phyloP scores from a whole-genome alignment of 75 land plant species.

The Adiantum capillusveneris region DNA sequence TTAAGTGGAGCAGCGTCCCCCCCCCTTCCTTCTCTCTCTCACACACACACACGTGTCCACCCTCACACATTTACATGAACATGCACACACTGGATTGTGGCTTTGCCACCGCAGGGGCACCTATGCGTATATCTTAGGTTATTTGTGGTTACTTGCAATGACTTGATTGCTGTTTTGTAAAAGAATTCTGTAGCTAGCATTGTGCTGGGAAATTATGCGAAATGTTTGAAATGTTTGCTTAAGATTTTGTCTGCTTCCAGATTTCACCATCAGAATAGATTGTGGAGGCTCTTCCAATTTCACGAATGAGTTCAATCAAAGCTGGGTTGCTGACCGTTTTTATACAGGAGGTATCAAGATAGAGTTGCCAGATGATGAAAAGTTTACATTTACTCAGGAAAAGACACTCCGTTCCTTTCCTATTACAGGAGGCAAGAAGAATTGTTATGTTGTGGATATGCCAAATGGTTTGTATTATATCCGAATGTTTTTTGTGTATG shows the following conservation, averaged over 20 bases:
- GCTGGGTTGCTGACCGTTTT: conserved; percentile 76
- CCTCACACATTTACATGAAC: too few relatives aligned
- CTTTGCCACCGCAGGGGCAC: too few relatives aligned
- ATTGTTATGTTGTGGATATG: conserved; percentile 59
- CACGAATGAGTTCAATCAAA: conserved; percentile 45
- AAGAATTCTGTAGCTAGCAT: too few relatives aligned
- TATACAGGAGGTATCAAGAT: conserved; percentile 60
- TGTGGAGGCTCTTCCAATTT: conserved; percentile 73
- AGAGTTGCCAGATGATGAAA: conserved; percentile 60
- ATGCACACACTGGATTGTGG: too few relatives aligned
- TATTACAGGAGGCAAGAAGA: conserved; percentile 71
- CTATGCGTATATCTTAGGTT: too few relatives aligned
- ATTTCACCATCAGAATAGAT: conserved; percentile 46
- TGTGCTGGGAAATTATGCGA: too few relatives aligned
- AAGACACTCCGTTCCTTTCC: conserved; percentile 76
- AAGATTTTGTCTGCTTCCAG: conserved; percentile 8
- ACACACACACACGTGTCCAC: too few relatives aligned
- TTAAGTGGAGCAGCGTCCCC: too few relatives aligned
- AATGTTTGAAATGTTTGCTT: too few relatives aligned
- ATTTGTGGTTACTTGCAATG: too few relatives aligned
- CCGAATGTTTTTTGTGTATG: conserved; percentile 86
- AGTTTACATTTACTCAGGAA: conserved; percentile 47
- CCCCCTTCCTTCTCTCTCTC: too few relatives aligned
- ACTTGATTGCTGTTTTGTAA: too few relatives aligned
- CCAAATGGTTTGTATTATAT: conserved; percentile 65